phyloP scores from a whole-genome alignment of 2,329 filamentous ascomycete species.

The Rosellinia necatrix region DNA sequence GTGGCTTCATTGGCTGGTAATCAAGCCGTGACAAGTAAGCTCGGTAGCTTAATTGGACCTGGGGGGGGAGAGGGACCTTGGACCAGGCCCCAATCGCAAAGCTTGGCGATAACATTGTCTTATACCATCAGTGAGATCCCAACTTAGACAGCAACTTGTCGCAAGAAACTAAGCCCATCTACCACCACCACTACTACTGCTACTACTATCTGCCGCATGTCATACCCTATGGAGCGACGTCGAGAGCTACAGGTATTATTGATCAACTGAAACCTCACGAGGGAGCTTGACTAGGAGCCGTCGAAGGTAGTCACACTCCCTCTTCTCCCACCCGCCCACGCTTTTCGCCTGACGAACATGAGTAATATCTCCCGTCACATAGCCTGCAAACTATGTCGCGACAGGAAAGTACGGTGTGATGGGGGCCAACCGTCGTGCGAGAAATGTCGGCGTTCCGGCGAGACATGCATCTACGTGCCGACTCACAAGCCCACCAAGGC shows the following conservation, averaged over 20 bases:
- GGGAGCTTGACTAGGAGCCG: constrained; percentile 17
- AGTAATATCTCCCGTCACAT: constrained; percentile 30
- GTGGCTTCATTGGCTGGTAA: constrained; percentile 8
- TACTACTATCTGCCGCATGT: constrained; percentile 5
- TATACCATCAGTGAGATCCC: constrained; percentile 18
- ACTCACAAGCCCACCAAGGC: constrained; percentile 34
- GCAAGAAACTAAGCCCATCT: not conserved
- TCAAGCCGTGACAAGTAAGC: constrained; percentile 22
- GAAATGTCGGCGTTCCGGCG: constrained; percentile 33
- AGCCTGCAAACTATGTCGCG: constrained; percentile 33
- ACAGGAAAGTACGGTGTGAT: constrained; percentile 34
- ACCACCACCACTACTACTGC: too few species aligned
- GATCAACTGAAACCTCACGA: constrained; percentile 4
- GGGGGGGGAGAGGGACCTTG: not conserved
- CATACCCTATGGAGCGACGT: constrained; percentile 12
- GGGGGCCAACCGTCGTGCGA: constrained; percentile 33
- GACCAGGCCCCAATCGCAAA: constrained; percentile 7
- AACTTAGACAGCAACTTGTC: constrained; percentile 15
- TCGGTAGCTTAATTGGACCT: constrained; percentile 25
- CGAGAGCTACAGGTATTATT: constrained; percentile 4
- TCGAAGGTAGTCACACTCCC: constrained; percentile 8
- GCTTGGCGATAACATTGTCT: constrained; percentile 19
- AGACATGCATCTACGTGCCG: constrained; percentile 34
- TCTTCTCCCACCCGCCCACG: constrained; percentile 5
- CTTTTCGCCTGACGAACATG: constrained; percentile 19